Evolutionary conservation across 2,329 filamentous ascomycete species (phyloP).

Genomic region (Diaporthe sp.): DNA sequence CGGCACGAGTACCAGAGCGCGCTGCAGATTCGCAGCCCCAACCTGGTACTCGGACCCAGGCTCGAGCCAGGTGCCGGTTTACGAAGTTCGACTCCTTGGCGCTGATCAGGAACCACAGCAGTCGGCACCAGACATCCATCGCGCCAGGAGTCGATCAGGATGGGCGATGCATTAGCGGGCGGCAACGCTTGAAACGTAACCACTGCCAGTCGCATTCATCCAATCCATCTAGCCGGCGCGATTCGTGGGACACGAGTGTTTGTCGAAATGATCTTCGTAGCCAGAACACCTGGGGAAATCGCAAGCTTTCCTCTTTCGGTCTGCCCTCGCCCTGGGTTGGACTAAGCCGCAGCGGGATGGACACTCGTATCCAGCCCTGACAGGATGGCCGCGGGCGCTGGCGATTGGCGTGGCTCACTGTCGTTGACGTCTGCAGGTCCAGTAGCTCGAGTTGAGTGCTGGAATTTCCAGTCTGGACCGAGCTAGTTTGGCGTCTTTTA

Average conservation of each 20-base stretch:
- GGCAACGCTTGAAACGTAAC: slow-evolving; percentile 32
- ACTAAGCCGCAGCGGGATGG: not conserved
- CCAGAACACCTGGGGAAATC: not conserved
- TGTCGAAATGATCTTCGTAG: not conserved
- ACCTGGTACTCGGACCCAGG: not conserved
- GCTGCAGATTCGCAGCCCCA: not conserved
- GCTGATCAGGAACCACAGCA: slow-evolving; percentile 11
- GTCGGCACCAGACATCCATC: slow-evolving; percentile 18
- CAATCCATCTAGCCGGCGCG: not conserved
- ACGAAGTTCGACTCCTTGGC: slow-evolving; percentile 3
- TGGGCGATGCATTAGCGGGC: slow-evolving; percentile 22
- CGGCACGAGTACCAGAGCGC: not conserved
- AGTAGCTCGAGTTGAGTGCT: not conserved
- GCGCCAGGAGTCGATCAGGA: slow-evolving; percentile 16
- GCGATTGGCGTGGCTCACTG: slow-evolving; percentile 32
- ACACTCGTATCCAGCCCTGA: not conserved
- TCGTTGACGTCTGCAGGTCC: not conserved
- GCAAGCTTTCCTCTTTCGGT: slow-evolving; percentile 38
- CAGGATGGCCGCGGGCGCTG: not conserved
- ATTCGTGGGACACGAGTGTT: not conserved
- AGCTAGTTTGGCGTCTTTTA: slow-evolving; percentile 12
- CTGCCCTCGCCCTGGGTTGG: slow-evolving; percentile 4
- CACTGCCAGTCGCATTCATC: slow-evolving; percentile 30
- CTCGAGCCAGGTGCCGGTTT: not conserved
- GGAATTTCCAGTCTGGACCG: not conserved